These are phyloP conservation scores for Groenewaldozyma auringiensis DNA, from an alignment of 1,139 yeast genomes.

Conservation along the genomic window DNA sequence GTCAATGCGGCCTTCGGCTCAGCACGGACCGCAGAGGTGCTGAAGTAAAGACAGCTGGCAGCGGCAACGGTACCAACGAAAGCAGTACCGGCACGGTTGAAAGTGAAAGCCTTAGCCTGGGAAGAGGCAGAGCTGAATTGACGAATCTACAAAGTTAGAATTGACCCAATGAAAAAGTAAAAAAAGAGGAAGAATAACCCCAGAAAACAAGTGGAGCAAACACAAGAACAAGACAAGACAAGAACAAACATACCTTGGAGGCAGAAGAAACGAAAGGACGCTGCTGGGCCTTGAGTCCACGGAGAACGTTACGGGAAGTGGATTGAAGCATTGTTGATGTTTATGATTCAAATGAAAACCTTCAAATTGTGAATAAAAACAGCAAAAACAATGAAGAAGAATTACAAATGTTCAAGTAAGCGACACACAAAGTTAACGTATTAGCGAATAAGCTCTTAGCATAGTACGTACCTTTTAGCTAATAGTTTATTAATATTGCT, in stretches of 20 bases:
- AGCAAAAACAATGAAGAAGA: too few relatives aligned
- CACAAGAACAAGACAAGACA: background rate
- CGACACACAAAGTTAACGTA: too few relatives aligned
- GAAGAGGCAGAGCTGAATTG: background rate
- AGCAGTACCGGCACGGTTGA: conserved; percentile 17
- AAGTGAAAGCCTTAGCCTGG: background rate
- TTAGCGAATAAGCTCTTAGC: too few relatives aligned
- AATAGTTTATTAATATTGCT: too few relatives aligned
- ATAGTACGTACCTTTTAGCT: too few relatives aligned
- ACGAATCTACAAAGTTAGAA: background rate
- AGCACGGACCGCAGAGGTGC: conserved; percentile 21
- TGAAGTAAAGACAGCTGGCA: conserved; percentile 22
- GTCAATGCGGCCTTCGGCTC: conserved; percentile 40
- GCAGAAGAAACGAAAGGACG: background rate
- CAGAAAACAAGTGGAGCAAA: too few relatives aligned
- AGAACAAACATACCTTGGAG: background rate
- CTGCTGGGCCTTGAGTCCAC: background rate
- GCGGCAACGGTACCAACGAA: conserved; percentile 27
- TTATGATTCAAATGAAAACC: too few relatives aligned
- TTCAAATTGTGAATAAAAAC: too few relatives aligned
- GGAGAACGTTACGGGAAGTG: background rate
- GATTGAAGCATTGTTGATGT: too few relatives aligned
- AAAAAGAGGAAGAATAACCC: too few relatives aligned
- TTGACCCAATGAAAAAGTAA: too few relatives aligned
- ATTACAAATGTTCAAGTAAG: too few relatives aligned